phyloP scores from a whole-genome alignment of 169 alveolate genomes.

The Cryptosporidium tyzzeri region DNA sequence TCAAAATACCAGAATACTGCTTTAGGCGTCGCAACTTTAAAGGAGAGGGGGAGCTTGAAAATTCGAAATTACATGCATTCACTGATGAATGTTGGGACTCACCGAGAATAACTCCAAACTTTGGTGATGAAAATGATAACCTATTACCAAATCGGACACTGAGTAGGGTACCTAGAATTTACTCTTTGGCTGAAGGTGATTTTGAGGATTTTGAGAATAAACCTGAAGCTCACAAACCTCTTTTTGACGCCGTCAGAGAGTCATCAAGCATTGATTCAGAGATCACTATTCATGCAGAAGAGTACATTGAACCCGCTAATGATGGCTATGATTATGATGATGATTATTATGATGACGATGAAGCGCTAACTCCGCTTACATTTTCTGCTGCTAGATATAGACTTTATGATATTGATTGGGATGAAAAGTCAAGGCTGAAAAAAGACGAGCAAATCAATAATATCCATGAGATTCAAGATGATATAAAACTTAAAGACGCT shows the following conservation, averaged over 20 bases:
- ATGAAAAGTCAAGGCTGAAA: constrained; percentile 3
- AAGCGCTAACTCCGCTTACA: constrained; percentile 19
- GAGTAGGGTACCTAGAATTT: constrained; percentile 42
- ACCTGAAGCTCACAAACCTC: not conserved
- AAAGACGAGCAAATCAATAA: not conserved
- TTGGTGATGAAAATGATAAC: constrained; percentile 32
- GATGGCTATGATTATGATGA: not conserved
- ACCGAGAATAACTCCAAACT: constrained; percentile 69
- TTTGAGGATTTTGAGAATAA: not conserved
- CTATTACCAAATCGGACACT: not conserved
- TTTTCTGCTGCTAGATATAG: constrained; percentile 56
- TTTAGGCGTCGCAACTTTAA: constrained; percentile 9
- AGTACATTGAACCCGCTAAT: not conserved
- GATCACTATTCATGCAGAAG: not conserved
- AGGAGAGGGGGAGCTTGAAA: constrained; percentile 5
- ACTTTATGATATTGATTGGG: constrained; percentile 68
- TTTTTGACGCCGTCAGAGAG: not conserved
- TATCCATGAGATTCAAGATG: not conserved
- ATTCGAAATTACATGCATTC: not conserved
- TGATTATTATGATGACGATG: not conserved
- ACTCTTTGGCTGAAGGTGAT: not conserved
- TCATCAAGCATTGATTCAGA: not conserved
- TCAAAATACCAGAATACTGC: constrained; percentile 49
- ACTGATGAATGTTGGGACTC: constrained; percentile 62
- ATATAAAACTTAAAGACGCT: not conserved